Conservation (phyloP, 2,329 filamentous ascomycete genomes). For the Stromatinia cepivora region DNA sequence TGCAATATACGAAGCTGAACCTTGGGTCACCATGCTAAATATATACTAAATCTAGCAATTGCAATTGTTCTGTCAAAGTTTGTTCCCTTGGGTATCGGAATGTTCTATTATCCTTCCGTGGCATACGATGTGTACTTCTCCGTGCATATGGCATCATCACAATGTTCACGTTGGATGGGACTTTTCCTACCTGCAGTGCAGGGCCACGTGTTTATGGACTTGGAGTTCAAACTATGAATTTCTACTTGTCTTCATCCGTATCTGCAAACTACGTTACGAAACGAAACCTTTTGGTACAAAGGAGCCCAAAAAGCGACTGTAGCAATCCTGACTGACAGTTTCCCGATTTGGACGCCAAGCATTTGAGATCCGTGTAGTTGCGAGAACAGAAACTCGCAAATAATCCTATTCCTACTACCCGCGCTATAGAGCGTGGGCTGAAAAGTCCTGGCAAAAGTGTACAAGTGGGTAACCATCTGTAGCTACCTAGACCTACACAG, state of each 20-base stretch:
- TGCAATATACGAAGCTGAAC: slow-evolving; percentile 1
- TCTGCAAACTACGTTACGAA: slow-evolving; percentile 16
- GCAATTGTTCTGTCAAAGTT: slow-evolving; percentile 8
- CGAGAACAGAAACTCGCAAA: slow-evolving; percentile 14
- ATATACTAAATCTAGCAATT: background rate
- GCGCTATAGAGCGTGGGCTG: slow-evolving; percentile 13
- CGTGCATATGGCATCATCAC: slow-evolving; percentile 16
- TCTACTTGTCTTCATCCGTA: slow-evolving; percentile 3
- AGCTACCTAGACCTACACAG: slow-evolving; percentile 14
- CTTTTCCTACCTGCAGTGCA: slow-evolving; percentile 3
- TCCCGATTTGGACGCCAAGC: slow-evolving; percentile 9
- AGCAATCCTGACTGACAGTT: background rate
- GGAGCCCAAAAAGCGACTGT: background rate
- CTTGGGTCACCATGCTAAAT: background rate
- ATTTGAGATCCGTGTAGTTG: slow-evolving; percentile 1
- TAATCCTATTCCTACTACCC: slow-evolving; percentile 18
- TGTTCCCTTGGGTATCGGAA: slow-evolving; percentile 14
- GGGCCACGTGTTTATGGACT: slow-evolving; percentile 13
- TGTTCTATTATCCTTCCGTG: slow-evolving; percentile 20
- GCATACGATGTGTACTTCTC: slow-evolving; percentile 1
- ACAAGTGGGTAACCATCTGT: slow-evolving; percentile 1
- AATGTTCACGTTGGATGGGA: background rate
- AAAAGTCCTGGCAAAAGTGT: background rate
- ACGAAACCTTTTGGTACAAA: background rate
- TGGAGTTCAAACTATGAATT: background rate